Evolutionary conservation across 257 asterid species (phyloP).

Genomic region (Scutellaria galericulata): DNA sequence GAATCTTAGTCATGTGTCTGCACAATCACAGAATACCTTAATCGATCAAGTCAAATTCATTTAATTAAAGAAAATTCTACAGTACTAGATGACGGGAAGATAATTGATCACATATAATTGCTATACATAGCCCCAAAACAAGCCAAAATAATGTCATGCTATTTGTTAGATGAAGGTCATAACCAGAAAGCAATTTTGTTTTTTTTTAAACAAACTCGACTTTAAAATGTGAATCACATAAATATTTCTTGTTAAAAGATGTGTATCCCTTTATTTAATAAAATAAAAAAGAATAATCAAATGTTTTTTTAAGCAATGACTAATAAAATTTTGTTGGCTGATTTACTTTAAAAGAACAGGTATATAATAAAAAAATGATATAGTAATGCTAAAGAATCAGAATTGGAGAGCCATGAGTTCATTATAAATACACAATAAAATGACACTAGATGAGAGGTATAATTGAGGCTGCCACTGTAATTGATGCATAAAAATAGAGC

Average conservation of each 20-base stretch:
- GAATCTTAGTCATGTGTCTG: constrained; percentile 19
- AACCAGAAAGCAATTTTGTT: neutral
- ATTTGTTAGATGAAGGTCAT: neutral
- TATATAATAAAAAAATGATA: neutral
- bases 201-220: neutral
- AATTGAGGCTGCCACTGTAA: neutral
- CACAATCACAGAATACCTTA: constrained; percentile 15
- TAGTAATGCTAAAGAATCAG: neutral
- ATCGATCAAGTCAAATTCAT: constrained; percentile 16
- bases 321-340: neutral
- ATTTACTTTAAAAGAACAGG: neutral
- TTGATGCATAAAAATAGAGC: neutral
- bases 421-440: neutral
- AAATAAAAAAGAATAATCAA: neutral
- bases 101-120: neutral
- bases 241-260: neutral
- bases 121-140: neutral
- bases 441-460: neutral
- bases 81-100: neutral
- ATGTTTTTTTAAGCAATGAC: neutral
- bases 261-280: constrained; percentile 8
- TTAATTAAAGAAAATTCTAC: neutral
- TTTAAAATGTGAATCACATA: neutral
- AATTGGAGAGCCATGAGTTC: neutral
- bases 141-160: neutral